Evolutionary conservation across 2,329 filamentous ascomycete genomes (phyloP).

Genomic region (Pseudocercospora fijiensis): DNA sequence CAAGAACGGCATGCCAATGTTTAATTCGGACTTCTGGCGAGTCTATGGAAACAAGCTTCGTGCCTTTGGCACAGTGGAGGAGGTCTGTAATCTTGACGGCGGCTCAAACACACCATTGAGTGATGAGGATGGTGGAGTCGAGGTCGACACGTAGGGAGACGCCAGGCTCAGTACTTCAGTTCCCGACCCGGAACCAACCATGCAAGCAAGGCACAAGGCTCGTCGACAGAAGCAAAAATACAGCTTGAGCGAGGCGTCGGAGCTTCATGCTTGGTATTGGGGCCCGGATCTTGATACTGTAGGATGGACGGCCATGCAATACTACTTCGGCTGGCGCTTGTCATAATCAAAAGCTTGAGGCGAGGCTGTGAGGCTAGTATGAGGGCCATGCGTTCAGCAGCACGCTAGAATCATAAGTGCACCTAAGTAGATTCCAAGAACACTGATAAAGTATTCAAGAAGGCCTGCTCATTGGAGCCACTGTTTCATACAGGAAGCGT

Average conservation of each 20-base stretch:
- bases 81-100: conserved; percentile 40
- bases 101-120: neutral
- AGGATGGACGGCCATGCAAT: conserved; percentile 4
- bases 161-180: neutral
- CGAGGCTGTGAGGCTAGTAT: neutral
- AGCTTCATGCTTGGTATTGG: neutral
- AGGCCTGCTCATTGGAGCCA: too few species aligned
- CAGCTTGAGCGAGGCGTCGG: neutral
- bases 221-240: neutral
- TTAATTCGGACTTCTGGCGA: conserved; percentile 56
- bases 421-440: neutral
- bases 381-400: neutral
- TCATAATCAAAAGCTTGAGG: neutral
- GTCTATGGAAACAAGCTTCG: conserved; percentile 60
- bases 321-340: neutral
- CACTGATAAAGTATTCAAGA: too few species aligned
- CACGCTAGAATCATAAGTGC: neutral
- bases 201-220: neutral
- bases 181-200: neutral
- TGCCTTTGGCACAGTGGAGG: conserved; percentile 60
- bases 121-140: conserved; percentile 16
- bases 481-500: neutral
- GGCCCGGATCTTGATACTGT: neutral
- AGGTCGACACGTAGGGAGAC: conserved; percentile 12
- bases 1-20: conserved; percentile 49